Evolutionary conservation across 2,329 filamentous ascomycete species (phyloP).

Genomic region (Aureobasidium sp.): DNA sequence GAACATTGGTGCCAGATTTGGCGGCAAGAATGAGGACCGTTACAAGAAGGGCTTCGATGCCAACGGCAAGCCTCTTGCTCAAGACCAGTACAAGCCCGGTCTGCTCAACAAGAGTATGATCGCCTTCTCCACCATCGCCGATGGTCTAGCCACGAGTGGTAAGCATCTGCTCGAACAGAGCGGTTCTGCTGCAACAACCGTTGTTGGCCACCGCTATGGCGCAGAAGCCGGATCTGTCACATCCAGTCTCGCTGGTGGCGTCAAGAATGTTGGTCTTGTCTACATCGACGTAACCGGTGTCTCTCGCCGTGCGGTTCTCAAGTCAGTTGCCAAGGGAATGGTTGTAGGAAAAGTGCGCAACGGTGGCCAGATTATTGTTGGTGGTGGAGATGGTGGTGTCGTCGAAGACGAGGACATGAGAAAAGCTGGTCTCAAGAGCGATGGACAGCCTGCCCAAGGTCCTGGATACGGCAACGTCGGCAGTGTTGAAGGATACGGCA

Average conservation of each 20-base stretch:
- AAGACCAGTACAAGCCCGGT: conserved; percentile 69
- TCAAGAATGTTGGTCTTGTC: conserved; percentile 93
- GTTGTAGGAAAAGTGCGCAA: conserved; percentile 71
- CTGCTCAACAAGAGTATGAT: conserved; percentile 93
- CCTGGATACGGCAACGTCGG: neutral
- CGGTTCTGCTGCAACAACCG: conserved; percentile 69
- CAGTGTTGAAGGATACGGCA: conserved; percentile 8
- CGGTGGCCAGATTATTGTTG: conserved; percentile 65
- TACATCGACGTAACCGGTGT: conserved; percentile 97
- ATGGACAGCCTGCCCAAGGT: conserved; percentile 2
- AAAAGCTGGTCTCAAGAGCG: conserved; percentile 6
- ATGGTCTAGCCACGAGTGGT: conserved; percentile 84
- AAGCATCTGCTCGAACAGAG: conserved; percentile 67
- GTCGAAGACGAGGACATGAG: conserved; percentile 33
- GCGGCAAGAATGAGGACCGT: conserved; percentile 51
- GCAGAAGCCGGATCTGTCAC: conserved; percentile 74
- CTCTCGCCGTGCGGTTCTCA: conserved; percentile 78
- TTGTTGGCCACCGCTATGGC: conserved; percentile 87
- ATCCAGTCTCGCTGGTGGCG: conserved; percentile 66
- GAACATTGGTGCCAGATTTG: conserved; percentile 71
- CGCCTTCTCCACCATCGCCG: conserved; percentile 88
- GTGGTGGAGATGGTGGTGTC: conserved; percentile 51
- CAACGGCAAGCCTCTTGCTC: conserved; percentile 52
- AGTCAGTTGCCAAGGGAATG: conserved; percentile 96
- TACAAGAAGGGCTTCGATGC: conserved; percentile 56